These are phyloP conservation scores for Chlorella sorokiniana DNA, from an alignment of 139 green algal species.

Conservation along the genomic window DNA sequence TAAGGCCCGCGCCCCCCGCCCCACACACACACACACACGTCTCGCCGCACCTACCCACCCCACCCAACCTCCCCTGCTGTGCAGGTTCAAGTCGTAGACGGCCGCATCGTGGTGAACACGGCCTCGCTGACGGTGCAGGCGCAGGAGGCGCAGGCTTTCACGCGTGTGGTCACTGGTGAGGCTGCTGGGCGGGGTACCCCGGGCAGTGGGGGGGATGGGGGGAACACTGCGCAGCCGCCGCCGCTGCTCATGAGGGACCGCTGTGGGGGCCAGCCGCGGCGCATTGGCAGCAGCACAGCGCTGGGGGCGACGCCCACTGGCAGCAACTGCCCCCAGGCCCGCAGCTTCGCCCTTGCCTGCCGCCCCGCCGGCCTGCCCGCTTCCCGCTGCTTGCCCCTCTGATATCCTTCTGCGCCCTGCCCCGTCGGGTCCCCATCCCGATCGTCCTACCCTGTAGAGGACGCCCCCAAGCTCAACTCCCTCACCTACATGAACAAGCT, in stretches of 20 bases:
- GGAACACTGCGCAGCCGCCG: too few relatives aligned
- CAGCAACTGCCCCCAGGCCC: too few relatives aligned
- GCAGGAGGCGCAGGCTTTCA: slow-evolving; percentile 44
- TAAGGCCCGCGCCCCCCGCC: neutral
- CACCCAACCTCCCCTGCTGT: slow-evolving; percentile 10
- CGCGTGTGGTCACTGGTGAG: slow-evolving; percentile 39
- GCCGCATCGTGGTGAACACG: slow-evolving; percentile 59
- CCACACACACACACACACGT: neutral
- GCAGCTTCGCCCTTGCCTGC: too few relatives aligned
- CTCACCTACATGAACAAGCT: slow-evolving; percentile 57
- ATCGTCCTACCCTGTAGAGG: slow-evolving; percentile 21
- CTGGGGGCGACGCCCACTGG: too few relatives aligned
- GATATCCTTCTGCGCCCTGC: neutral
- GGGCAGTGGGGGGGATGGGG: too few relatives aligned
- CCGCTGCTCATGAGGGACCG: too few relatives aligned
- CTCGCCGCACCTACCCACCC: neutral
- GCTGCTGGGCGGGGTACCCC: neutral
- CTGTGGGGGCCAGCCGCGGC: too few relatives aligned
- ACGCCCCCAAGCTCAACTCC: slow-evolving; percentile 55
- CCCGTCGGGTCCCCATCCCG: neutral
- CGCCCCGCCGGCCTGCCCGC: too few relatives aligned
- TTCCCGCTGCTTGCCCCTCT: too few relatives aligned
- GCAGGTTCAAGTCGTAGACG: slow-evolving; percentile 59
- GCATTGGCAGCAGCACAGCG: too few relatives aligned
- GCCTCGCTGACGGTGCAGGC: slow-evolving; percentile 62